Evolutionary conservation across 805 yeast genomes (phyloP), one percentile per base, ranked within the genome.

Genomic region (Ascoidea tarda): DNA sequence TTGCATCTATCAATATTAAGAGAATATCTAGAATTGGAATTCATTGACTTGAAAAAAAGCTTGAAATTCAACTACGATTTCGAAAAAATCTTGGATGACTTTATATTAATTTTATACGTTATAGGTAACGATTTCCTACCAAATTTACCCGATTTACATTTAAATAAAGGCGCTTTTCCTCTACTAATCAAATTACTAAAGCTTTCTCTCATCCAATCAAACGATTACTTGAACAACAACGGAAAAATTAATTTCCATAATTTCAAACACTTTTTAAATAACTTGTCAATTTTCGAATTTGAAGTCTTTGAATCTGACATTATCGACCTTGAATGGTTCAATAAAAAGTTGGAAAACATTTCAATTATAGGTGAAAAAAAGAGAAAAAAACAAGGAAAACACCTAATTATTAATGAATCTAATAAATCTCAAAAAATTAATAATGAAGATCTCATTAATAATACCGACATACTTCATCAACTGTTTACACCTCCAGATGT

Each of bases 91-190:
- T 69, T 93, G 58, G 99, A 93, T 68, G 99, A 93, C 66, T 88
- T 91, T 59, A 87, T 93, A 57, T 73, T 93, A 55, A 84, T 91
- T 60, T 79, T 88, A 83, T 90, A 87, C 63, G 96, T 93, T 56
- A 87, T 93, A 60, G 99, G 99, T 61, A 93, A 93, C 64, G 99
- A 93, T 75, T 93, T 93, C 81, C 76, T 93, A 63, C 99, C 99
- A 32, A 87, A 93, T 64, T 76, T 95, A 60, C 99, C 99, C 0
- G 96, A 90, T 66, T 74, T 93, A 59, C 90, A 87, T 65, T 76
- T 93, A 58, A 90, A 89, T 64, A 93, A 90, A 60, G 98, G 97
- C 59, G 99, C 98, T 0, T 86, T 93, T 71, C 96, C 98, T n/a
- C 76, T 89, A 33, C 74, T 93, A 61, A 73, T 93, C 59, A 87